phyloP scores from a whole-genome alignment of 2,329 filamentous ascomycete genomes.

The Fusarium newnesense region DNA sequence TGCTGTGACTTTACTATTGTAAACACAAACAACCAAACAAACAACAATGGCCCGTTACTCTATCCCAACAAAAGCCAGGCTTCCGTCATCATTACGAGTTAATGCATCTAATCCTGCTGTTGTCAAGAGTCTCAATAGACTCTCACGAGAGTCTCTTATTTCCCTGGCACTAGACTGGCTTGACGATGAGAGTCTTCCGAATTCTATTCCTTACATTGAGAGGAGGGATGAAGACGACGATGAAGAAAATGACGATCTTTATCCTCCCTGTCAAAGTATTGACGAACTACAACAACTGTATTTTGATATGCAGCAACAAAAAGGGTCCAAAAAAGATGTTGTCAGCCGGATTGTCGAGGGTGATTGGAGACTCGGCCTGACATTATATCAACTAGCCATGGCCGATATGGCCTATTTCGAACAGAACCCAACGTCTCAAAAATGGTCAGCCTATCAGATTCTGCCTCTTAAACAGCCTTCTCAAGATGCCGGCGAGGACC shows the following conservation, averaged over 20 bases:
- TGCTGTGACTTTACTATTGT: constrained; percentile 1
- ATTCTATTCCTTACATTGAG: constrained; percentile 56
- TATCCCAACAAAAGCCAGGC: constrained; percentile 75
- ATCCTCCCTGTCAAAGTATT: constrained; percentile 73
- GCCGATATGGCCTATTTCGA: constrained; percentile 74
- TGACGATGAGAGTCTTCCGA: constrained; percentile 69
- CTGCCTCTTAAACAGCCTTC: constrained; percentile 59
- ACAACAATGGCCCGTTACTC: constrained; percentile 65
- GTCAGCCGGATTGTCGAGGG: constrained; percentile 72
- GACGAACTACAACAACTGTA: constrained; percentile 76
- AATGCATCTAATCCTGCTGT: constrained; percentile 72
- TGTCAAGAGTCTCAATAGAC: constrained; percentile 72
- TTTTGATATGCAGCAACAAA: constrained; percentile 65
- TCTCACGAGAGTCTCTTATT: constrained; percentile 78
- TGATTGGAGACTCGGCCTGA: constrained; percentile 75
- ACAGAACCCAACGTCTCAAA: constrained; percentile 71
- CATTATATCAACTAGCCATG: constrained; percentile 74
- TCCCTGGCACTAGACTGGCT: constrained; percentile 83
- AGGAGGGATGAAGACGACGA: constrained; percentile 58
- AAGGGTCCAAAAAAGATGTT: constrained; percentile 71
- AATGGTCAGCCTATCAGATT: constrained; percentile 72
- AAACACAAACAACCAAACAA: constrained; percentile 24
- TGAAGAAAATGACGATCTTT: constrained; percentile 72
- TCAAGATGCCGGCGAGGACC: constrained; percentile 53
- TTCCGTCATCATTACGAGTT: constrained; percentile 77